Evolutionary conservation across 2,329 filamentous ascomycete species (phyloP).

Genomic region (Metarhizium rileyi): DNA sequence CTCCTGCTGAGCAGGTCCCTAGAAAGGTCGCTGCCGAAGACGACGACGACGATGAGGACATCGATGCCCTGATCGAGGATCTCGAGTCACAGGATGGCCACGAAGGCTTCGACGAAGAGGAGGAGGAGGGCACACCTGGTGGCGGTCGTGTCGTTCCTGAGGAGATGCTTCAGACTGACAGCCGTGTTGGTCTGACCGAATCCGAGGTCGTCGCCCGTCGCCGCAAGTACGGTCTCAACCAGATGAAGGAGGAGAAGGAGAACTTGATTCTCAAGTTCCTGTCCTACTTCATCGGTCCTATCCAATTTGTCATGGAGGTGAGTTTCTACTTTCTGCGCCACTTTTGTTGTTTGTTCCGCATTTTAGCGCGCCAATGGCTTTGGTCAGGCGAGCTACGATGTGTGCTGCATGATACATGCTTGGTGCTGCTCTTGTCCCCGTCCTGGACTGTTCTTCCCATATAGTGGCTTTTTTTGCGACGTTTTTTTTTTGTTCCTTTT

Average conservation of each 20-base stretch:
- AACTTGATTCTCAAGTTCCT: conserved; percentile 76
- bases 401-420: too few species aligned
- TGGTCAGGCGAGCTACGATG: too few species aligned
- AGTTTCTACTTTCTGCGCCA: conserved; percentile 18
- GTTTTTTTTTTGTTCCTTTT: not conserved
- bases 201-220: conserved; percentile 53
- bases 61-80: conserved; percentile 79
- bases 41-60: conserved; percentile 67
- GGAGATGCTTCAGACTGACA: conserved; percentile 69
- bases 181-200: conserved; percentile 60
- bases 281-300: conserved; percentile 76
- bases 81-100: conserved; percentile 74
- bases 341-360: conserved; percentile 1
- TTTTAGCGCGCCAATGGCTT: not conserved
- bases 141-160: conserved; percentile 58
- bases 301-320: conserved; percentile 92
- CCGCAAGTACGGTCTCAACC: conserved; percentile 72
- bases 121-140: conserved; percentile 33
- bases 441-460: too few species aligned
- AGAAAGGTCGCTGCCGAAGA: conserved; percentile 44
- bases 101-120: conserved; percentile 53
- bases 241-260: conserved; percentile 87
- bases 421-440: too few species aligned
- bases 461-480: too few species aligned
- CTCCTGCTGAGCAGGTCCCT: conserved; percentile 22